Percentiles rank a stretch among this genome's conserved stretches.
These are phyloP conservation scores for Microbotryum lychnidis-dioicae DNA, from an alignment of 1,284 basidiomycete species.

Conservation along the genomic window DNA sequence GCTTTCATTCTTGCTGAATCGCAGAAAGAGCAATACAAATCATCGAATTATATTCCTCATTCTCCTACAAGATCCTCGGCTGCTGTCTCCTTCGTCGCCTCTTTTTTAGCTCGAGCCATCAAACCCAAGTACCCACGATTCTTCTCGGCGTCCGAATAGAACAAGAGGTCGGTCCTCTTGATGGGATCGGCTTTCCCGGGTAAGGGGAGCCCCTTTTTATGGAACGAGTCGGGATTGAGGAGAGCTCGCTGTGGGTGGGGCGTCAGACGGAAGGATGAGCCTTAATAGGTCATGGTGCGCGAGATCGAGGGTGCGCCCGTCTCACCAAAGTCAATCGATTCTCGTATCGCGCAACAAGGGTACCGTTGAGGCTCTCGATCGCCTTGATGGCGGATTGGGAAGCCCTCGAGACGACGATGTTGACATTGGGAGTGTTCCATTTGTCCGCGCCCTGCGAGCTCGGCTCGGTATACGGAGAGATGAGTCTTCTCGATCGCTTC, in stretches of 20 bases:
- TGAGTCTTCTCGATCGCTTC: constrained; percentile 11
- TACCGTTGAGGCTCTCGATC: constrained; percentile 72
- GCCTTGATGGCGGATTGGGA: constrained; percentile 78
- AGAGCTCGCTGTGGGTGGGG: constrained; percentile 21
- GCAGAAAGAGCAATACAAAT: too few species aligned
- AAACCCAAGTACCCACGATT: constrained; percentile 35
- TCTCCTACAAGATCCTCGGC: too few species aligned
- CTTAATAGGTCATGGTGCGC: constrained; percentile 51
- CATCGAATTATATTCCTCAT: not conserved
- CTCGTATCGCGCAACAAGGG: constrained; percentile 84
- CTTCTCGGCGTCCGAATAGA: constrained; percentile 43
- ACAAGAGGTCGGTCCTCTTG: constrained; percentile 34
- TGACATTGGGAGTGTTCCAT: constrained; percentile 59
- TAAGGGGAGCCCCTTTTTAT: constrained; percentile 11
- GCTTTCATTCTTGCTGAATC: too few species aligned
- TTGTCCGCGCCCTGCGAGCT: constrained; percentile 54
- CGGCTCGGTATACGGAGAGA: not conserved
- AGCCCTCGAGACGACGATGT: constrained; percentile 75
- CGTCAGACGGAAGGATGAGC: not conserved
- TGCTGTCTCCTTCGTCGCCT: too few species aligned
- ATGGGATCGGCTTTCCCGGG: constrained; percentile 28
- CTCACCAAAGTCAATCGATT: constrained; percentile 63
- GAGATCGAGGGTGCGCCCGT: not conserved
- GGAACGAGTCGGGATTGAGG: constrained; percentile 31
- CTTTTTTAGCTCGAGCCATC: too few species aligned